Base-by-base conservation (phyloP, 345 rosid species). In the Gossypium turneri region DNA sequence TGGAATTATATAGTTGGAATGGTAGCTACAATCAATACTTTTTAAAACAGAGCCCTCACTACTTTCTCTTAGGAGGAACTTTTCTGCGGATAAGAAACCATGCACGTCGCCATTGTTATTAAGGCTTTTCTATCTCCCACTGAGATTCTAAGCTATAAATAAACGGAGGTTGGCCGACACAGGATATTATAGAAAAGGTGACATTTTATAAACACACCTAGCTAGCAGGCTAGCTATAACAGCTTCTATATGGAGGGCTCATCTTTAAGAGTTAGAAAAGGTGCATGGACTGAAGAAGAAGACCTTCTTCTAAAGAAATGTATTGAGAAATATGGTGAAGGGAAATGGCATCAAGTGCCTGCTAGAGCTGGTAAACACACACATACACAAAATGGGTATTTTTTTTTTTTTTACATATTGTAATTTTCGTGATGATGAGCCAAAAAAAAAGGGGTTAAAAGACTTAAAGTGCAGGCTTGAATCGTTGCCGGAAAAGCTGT, bases 401-500 rank as follows among this genome's bases (percentile, higher is more conserved):
- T 34, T 29, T 34, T 34, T 29, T 3, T 3, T 34, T 34, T 5
- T 5, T 34, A 5, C 7, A 34, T 34, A 4, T 34, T 34, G 41
- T 34, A 34, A 34, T 34, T 34, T 5, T 34, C 7, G 41, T 34
- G 41, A 34, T 56, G 59, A 56, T 56, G 24, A 19, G 10, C 2
- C 10, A 5, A 3, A 53, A 1, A 7, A 9, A 13, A 17, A 10
- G 7, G 41, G 41, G 1, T 34, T 34, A 34, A 34, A 34, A 4
- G 41, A 34, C 7, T 34, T 34, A 5, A n/a, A 53, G 25, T 56
- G 65, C 69, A 86, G 90, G 90, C 1, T 57, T 87, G 81, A 84
- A 85, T 60, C 76, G 88, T 25, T 87, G 90, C 68, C 72, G 90
- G 22, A 87, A 87, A 58, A 85, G 90, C 52, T 87, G 90, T 43